These are phyloP conservation scores for Alternaria sp. DNA, from an alignment of 2,329 filamentous ascomycete species.

Conservation along the genomic window DNA sequence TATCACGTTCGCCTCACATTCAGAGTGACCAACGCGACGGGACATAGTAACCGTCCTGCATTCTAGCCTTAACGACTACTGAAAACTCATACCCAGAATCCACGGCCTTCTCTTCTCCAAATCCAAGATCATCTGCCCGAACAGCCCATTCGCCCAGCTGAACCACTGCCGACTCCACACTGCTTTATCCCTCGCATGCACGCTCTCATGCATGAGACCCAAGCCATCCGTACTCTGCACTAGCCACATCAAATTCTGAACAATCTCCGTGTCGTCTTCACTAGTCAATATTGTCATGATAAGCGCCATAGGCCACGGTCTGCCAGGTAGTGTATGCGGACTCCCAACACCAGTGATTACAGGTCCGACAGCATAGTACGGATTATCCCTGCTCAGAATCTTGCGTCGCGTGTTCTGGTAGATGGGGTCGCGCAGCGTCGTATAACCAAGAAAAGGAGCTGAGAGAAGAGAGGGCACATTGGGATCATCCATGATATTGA, in stretches of 20 bases:
- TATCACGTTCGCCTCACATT: conserved; percentile 40
- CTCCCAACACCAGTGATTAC: conserved; percentile 56
- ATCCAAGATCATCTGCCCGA: conserved; percentile 57
- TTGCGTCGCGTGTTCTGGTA: conserved; percentile 57
- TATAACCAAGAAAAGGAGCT: conserved; percentile 69
- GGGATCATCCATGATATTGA: conserved; percentile 74
- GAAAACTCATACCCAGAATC: conserved; percentile 49
- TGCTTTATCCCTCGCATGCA: conserved; percentile 50
- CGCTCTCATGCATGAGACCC: conserved; percentile 61
- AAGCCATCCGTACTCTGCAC: conserved; percentile 58
- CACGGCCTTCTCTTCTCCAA: conserved; percentile 54
- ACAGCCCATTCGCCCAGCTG: conserved; percentile 62
- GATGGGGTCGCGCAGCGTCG: conserved; percentile 47
- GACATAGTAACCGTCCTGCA: conserved; percentile 10
- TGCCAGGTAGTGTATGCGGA: conserved; percentile 56
- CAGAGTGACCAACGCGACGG: conserved; percentile 24
- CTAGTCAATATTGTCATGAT: conserved; percentile 60
- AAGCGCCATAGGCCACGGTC: conserved; percentile 60
- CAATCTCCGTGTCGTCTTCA: conserved; percentile 57
- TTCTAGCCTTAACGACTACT: conserved; percentile 8
- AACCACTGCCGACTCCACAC: conserved; percentile 61
- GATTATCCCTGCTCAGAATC: conserved; percentile 54
- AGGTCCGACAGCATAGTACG: conserved; percentile 59
- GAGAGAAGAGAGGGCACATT: conserved; percentile 73
- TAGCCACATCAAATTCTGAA: conserved; percentile 51